Conservation (phyloP, 805 yeast species). For the Wickerhamiella sergipiensis region DNA sequence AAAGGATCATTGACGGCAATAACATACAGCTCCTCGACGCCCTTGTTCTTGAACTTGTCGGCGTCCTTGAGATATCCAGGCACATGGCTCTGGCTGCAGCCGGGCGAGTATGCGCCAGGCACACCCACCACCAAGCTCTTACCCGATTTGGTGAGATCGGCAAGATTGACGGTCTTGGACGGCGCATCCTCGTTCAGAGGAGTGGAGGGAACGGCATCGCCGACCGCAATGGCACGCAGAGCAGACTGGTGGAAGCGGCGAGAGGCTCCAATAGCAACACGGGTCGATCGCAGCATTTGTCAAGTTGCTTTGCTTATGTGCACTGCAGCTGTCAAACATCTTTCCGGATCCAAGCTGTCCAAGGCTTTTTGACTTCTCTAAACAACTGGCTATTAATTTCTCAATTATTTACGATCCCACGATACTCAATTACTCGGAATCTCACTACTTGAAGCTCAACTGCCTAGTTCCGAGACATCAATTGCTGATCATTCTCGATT, state of each 20-base stretch:
- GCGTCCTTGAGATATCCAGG: slow-evolving; percentile 54
- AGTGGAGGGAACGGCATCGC: slow-evolving; percentile 48
- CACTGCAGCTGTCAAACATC: no score
- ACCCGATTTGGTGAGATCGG: slow-evolving; percentile 34
- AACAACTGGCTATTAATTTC: no score
- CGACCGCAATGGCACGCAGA: slow-evolving; percentile 29
- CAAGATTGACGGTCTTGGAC: slow-evolving; percentile 44
- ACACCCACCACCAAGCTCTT: slow-evolving; percentile 45
- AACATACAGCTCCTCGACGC: slow-evolving; percentile 47
- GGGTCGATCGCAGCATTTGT: neutral
- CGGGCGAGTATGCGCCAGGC: slow-evolving; percentile 74
- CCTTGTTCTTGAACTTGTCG: slow-evolving; percentile 45
- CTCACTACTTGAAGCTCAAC: no score
- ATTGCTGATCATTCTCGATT: no score
- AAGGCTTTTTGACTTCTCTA: neutral
- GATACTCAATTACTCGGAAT: no score
- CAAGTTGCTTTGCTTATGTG: neutral
- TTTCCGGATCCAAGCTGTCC: no score
- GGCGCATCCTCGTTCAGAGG: slow-evolving; percentile 49
- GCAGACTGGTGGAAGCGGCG: neutral
- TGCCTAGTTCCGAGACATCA: no score
- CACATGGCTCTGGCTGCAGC: slow-evolving; percentile 57
- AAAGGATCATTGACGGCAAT: slow-evolving; percentile 80
- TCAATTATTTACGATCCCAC: no score
- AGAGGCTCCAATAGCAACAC: neutral